Base-by-base conservation (phyloP, 2,329 filamentous ascomycete genomes). In the Exserohilum rostratum region DNA sequence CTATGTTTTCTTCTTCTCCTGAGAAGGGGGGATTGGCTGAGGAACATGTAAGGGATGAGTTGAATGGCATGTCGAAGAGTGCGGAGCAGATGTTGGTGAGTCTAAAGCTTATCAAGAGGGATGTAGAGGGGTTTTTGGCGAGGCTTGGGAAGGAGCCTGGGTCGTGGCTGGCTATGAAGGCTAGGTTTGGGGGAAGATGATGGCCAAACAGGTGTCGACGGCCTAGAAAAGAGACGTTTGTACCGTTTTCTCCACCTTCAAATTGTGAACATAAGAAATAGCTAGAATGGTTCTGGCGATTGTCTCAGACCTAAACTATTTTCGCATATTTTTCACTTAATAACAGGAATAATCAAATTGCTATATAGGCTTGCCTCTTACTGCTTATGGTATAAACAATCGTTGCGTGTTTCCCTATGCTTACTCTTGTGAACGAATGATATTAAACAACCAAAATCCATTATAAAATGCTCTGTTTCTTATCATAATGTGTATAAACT, bases 41-140 rank as follows among this genome's bases (percentile, higher is more conserved):
- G 33, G 53, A 58, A 10, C 42, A 53, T 15, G 46, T 59, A 9
- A 39, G 56, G 6, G 12, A n/a, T 6, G 46, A 61, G 34, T 42
- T 63, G 1, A 39, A 49, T 18, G 43, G 45, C 18, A 57, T 63
- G 43, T 55, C 48, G 1, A 38, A 38, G 10, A 48, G 40, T 30
- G 60, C 60, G 10, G 46, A 29, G 1, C 33, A 27, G 9, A 57
- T 63, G 34, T 53, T 57, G n/a, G 40, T 6, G 6, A 55, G 44
- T 33, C 39, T 61, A 9, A 20, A 49, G 9, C 29, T 27, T 6
- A 56, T 58, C 27, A 58, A 53, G 15, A 40, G 27, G 9, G 58
- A 61, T 30, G 17, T 57, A 0, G 50, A 46, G 12, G 29, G 37
- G 4, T 55, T 61, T 22, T 30, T 62, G 10, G 39, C n/a, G 6